phyloP scores from a whole-genome alignment of 306 rosid species.

The Aeschynomene evenia region DNA sequence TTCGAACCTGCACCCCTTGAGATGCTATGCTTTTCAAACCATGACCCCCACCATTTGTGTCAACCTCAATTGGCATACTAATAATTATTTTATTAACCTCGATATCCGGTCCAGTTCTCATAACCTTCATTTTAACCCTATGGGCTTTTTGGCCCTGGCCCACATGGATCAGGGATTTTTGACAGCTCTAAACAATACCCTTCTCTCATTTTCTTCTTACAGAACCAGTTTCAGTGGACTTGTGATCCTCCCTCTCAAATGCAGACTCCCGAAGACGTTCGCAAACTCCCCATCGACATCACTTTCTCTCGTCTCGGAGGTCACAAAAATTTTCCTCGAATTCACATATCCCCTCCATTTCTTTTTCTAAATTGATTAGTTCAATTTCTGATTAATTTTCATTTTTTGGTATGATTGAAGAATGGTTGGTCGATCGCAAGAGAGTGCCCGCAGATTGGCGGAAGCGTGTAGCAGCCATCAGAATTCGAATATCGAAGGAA shows the following conservation, averaged over 20 bases:
- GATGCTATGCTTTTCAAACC: no score
- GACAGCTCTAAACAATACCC: no score
- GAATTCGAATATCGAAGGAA: conserved; percentile 73
- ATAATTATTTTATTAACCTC: no score
- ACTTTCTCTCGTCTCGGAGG: conserved; percentile 96
- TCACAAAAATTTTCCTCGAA: conserved; percentile 12
- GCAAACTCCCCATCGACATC: conserved; percentile 83
- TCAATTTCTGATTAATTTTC: conserved; percentile 12
- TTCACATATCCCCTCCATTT: neutral
- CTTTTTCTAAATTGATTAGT: neutral
- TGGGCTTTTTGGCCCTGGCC: no score
- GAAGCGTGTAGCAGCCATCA: conserved; percentile 65
- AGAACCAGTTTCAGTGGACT: neutral
- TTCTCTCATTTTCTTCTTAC: no score
- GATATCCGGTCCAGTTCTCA: no score
- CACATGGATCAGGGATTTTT: no score
- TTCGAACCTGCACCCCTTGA: no score
- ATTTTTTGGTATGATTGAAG: conserved; percentile 43
- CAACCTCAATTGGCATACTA: no score
- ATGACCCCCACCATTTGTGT: no score
- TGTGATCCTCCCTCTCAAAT: conserved; percentile 29
- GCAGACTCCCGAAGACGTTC: conserved; percentile 70
- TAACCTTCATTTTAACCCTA: no score
- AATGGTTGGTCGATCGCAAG: conserved; percentile 95
- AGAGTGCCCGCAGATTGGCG: conserved; percentile 88